phyloP scores from a whole-genome alignment of 495 filamentous ascomycete species.

The Penicillium subrubescens region DNA sequence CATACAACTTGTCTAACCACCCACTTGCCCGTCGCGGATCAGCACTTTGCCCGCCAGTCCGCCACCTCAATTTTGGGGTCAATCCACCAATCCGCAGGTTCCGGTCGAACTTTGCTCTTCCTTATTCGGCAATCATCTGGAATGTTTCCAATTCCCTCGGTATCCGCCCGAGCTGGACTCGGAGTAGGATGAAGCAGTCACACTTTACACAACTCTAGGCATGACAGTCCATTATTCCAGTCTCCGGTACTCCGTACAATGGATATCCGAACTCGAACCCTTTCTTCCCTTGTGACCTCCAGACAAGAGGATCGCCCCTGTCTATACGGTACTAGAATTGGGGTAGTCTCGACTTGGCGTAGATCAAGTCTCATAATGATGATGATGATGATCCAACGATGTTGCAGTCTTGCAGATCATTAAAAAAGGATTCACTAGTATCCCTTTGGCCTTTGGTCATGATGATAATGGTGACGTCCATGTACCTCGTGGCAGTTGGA shows the following conservation, averaged over 20 bases:
- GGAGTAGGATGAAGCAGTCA: not conserved
- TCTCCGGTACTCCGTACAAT: no score
- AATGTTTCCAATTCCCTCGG: conserved; percentile 1
- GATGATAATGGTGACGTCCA: not conserved
- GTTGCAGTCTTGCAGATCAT: not conserved
- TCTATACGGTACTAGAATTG: no score
- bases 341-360: not conserved
- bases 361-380: not conserved
- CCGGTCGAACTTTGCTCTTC: not conserved
- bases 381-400: not conserved
- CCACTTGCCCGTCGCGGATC: not conserved
- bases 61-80: not conserved
- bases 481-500: not conserved
- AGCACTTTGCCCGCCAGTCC: not conserved
- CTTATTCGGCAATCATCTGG: not conserved
- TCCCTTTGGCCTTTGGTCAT: not conserved
- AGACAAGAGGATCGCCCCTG: no score
- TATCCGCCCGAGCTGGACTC: not conserved
- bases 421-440: not conserved
- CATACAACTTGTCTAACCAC: not conserved
- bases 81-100: not conserved
- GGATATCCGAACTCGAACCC: no score
- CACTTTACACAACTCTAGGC: no score
- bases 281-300: no score
- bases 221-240: not conserved